Base-by-base conservation (phyloP, 345 rosid species). In the Durio zibethinus region DNA sequence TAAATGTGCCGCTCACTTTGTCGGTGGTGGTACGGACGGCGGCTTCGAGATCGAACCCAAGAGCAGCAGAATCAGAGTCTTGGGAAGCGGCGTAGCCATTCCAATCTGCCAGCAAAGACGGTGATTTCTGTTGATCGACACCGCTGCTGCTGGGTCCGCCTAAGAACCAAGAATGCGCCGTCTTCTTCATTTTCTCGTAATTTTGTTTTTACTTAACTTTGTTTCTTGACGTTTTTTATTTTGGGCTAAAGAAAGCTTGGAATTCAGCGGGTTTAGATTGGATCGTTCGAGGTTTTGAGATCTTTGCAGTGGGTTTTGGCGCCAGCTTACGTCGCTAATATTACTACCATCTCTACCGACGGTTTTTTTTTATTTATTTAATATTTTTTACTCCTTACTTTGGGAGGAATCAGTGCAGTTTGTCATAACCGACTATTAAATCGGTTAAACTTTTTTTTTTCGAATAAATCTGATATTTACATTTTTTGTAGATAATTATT, bases 21-120 rank as follows among this genome's bases (percentile, higher is more conserved):
- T 79, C 84, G 69, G 69, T 36, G 74, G 86, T 80, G 20, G 78
- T 76, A 29, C 82, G 84, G 68, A 79, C 86, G 3, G 92, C 87
- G 45, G 92, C 73, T 78, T 87, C 90, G 63, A 89, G 81, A 84
- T 89, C 90, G 69, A 89, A 85, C 0, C 73, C 84, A 36, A 59
- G 77, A 23, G 80, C 67, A 35, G 88, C 35, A 35, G 76, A 16
- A 21, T 73, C 76, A 66, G 85, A 47, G 23, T 85, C 84, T 59
- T 83, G 87, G 14, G 90, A 80, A n/a, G 92, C 78, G 42, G 90
- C 80, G 61, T 89, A 89, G 10, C 88, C 82, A 74, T 86, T 87
- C 90, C 92, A 87, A 75, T 89, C 90, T 1, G 87, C 88, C n/a
- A 87, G 81, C 31, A 87, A 76, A 40, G 90, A 87, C 16, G 85